These are phyloP conservation scores for Brassica nigra DNA, from an alignment of 345 rosid species.

Conservation along the genomic window DNA sequence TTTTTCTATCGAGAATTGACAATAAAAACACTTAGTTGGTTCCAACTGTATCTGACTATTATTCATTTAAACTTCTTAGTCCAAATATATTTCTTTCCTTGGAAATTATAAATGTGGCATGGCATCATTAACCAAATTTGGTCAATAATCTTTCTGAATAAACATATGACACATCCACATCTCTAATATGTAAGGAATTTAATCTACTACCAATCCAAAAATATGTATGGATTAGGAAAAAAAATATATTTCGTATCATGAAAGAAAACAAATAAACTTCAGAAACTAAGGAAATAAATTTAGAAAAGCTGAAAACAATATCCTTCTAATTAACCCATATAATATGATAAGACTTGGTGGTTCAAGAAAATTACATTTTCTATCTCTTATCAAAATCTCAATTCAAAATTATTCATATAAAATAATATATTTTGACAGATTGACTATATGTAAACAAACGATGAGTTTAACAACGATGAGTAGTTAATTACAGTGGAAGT, in stretches of 20 bases:
- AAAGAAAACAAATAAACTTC: background rate
- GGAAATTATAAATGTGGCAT: background rate
- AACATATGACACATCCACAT: background rate
- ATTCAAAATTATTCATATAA: background rate
- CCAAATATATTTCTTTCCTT: background rate
- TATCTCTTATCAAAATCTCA: background rate
- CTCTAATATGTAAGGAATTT: background rate
- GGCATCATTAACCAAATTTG: too few species aligned
- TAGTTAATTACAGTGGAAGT: too few species aligned
- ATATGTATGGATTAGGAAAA: background rate
- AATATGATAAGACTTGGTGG: background rate
- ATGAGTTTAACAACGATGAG: too few species aligned
- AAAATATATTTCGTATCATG: background rate
- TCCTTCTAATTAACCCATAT: background rate
- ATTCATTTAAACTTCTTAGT: too few species aligned
- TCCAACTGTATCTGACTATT: background rate
- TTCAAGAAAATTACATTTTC: background rate
- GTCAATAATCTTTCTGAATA: background rate
- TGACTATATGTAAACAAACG: background rate
- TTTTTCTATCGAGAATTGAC: background rate
- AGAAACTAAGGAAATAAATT: background rate
- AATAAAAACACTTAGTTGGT: background rate
- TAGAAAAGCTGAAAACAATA: background rate
- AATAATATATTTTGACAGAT: background rate
- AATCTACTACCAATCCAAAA: background rate